phyloP scores from a whole-genome alignment of 441 rosid species.

The Manihot esculenta region DNA sequence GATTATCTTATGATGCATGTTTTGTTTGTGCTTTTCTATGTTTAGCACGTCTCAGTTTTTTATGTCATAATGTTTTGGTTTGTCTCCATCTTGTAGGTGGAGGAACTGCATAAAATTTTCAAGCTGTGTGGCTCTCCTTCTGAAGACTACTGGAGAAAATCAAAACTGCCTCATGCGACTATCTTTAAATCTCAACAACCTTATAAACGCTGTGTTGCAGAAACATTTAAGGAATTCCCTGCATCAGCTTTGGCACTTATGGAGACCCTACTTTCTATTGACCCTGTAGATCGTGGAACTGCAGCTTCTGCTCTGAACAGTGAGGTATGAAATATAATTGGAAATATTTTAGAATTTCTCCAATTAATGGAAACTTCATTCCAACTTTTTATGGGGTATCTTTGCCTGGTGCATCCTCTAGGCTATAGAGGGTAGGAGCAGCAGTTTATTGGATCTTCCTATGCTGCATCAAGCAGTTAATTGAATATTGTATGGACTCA shows the following conservation, averaged over 20 bases:
- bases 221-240: slow-evolving; percentile 92
- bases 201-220: slow-evolving; percentile 78
- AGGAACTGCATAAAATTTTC: slow-evolving; percentile 95
- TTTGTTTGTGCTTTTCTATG: not conserved
- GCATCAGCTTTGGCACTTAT: slow-evolving; percentile 78
- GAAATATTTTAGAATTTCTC: not conserved
- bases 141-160: slow-evolving; percentile 90
- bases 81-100: slow-evolving; percentile 60
- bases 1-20: not conserved
- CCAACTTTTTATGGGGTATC: not conserved
- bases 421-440: not conserved
- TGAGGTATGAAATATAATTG: slow-evolving; percentile 50
- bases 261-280: slow-evolving; percentile 81
- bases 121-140: slow-evolving; percentile 97
- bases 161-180: slow-evolving; percentile 93
- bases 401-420: not conserved
- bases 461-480: not conserved
- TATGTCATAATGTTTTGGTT: not conserved
- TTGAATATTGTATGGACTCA: not conserved
- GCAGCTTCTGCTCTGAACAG: slow-evolving; percentile 73
- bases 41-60: not conserved
- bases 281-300: slow-evolving; percentile 89
- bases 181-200: slow-evolving; percentile 96
- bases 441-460: too few relatives aligned
- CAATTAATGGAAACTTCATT: not conserved